Percentiles rank a stretch among this genome's conserved stretches.
Conservation (phyloP, 257 asterid species). For the Gentiana dahurica region DNA sequence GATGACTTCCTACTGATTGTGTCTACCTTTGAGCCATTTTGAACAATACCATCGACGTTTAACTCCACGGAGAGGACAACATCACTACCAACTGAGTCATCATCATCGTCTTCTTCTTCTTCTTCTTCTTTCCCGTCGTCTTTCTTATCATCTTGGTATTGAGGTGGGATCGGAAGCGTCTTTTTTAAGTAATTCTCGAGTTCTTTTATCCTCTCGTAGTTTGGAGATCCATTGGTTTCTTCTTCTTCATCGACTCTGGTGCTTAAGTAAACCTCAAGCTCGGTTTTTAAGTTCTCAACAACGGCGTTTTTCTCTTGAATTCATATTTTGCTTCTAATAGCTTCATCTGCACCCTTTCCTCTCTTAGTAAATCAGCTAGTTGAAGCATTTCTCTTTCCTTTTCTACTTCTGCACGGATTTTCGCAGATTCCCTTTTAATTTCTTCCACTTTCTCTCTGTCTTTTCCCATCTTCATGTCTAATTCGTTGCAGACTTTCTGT, state of each 20-base stretch:
- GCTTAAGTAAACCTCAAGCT: conserved; percentile 66
- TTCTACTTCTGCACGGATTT: conserved; percentile 69
- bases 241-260: conserved; percentile 36
- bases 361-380: conserved; percentile 77
- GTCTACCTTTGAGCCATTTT: conserved; percentile 27
- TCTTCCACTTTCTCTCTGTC: conserved; percentile 83
- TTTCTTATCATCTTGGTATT: conserved; percentile 24
- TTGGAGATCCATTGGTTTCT: conserved; percentile 51
- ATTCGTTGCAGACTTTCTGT: conserved; percentile 86
- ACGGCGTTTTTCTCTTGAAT: conserved; percentile 77
- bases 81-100: conserved; percentile 17
- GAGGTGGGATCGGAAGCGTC: conserved; percentile 45
- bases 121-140: conserved; percentile 11
- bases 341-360: conserved; percentile 97
- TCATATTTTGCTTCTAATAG: conserved; percentile 84
- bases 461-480: conserved; percentile 78
- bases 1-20: conserved; percentile 32
- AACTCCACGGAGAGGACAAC: conserved; percentile 30
- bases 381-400: conserved; percentile 98
- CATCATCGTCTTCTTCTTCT: conserved; percentile 13
- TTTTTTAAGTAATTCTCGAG: conserved; percentile 70
- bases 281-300: conserved; percentile 55
- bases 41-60: conserved; percentile 19
- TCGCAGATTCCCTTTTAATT: conserved; percentile 50
- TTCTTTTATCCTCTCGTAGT: conserved; percentile 61